These are phyloP conservation scores for Diaporthe ampelina DNA, from an alignment of 2,329 filamentous ascomycete species.

Conservation along the genomic window DNA sequence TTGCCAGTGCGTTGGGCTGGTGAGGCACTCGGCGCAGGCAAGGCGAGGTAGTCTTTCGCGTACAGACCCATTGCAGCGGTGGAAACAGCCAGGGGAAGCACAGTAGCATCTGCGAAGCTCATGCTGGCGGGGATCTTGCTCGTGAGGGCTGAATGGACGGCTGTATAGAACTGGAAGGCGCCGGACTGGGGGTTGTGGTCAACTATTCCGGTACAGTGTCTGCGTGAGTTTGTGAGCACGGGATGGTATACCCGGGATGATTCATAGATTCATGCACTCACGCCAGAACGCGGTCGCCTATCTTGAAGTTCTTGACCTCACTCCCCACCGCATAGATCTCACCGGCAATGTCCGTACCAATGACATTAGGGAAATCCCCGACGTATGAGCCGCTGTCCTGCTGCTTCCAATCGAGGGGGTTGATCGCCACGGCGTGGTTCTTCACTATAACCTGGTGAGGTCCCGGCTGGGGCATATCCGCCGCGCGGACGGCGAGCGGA, in stretches of 20 bases:
- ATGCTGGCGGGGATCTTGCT: conserved; percentile 15
- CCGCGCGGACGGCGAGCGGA: conserved; percentile 13
- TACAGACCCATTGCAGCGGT: conserved; percentile 37
- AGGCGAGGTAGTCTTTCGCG: conserved; percentile 23
- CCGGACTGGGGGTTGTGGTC: conserved; percentile 37
- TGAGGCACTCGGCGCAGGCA: conserved; percentile 39
- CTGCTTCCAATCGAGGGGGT: conserved; percentile 47
- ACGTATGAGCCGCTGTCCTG: conserved; percentile 47
- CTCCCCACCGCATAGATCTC: conserved; percentile 43
- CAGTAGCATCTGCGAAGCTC: conserved; percentile 33
- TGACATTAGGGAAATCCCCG: conserved; percentile 46
- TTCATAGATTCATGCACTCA: not conserved
- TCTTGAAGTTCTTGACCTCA: conserved; percentile 42
- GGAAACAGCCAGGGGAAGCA: conserved; percentile 36
- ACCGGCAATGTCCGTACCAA: conserved; percentile 45
- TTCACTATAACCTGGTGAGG: conserved; percentile 41
- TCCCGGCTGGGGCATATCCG: conserved; percentile 37
- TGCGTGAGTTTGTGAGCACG: not conserved
- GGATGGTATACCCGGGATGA: not conserved
- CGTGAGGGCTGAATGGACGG: conserved; percentile 18
- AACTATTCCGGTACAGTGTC: conserved; percentile 26
- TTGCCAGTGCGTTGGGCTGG: not conserved
- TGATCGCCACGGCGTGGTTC: conserved; percentile 46
- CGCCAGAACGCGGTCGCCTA: conserved; percentile 45
- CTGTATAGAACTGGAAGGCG: conserved; percentile 40